Conservation (phyloP, 805 yeast genomes). For the Candida nitratophila region DNA sequence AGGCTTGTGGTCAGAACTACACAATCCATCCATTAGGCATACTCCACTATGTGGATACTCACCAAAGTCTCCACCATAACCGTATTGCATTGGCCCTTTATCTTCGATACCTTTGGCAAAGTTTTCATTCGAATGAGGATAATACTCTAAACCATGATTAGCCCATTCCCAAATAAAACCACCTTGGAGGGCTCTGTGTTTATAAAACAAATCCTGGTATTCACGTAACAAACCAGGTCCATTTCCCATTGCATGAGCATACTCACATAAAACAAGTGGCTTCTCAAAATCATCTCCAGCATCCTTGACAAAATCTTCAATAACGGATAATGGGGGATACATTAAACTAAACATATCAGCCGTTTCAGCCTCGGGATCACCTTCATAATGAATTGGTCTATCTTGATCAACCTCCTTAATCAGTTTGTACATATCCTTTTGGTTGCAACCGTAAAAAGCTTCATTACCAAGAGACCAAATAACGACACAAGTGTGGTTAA, state of each 20-base stretch:
- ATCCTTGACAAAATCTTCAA: constrained; percentile 15
- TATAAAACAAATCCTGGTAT: constrained; percentile 26
- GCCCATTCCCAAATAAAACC: constrained; percentile 36
- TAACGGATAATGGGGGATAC: constrained; percentile 22
- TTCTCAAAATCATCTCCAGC: constrained; percentile 10
- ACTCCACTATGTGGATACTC: constrained; percentile 29
- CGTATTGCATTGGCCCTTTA: constrained; percentile 9
- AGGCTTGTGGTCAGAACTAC: constrained; percentile 25
- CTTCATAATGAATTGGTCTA: constrained; percentile 30
- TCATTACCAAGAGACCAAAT: constrained; percentile 35
- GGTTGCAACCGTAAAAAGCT: constrained; percentile 28
- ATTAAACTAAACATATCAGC: constrained; percentile 26
- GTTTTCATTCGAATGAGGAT: background rate
- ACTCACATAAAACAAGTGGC: constrained; percentile 31
- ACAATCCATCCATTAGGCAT: constrained; percentile 30
- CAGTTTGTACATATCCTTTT: constrained; percentile 21
- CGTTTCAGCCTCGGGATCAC: constrained; percentile 19
- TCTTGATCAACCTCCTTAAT: constrained; percentile 19
- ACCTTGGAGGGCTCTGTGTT: constrained; percentile 24
- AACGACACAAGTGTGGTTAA: constrained; percentile 27
- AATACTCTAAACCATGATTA: constrained; percentile 26
- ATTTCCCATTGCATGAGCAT: constrained; percentile 33
- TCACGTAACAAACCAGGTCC: constrained; percentile 29
- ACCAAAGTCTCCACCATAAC: constrained; percentile 31
- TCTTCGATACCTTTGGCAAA: constrained; percentile 1